Base-by-base conservation (phyloP, 495 filamentous ascomycete species). In the Trichoderma parareesei region DNA sequence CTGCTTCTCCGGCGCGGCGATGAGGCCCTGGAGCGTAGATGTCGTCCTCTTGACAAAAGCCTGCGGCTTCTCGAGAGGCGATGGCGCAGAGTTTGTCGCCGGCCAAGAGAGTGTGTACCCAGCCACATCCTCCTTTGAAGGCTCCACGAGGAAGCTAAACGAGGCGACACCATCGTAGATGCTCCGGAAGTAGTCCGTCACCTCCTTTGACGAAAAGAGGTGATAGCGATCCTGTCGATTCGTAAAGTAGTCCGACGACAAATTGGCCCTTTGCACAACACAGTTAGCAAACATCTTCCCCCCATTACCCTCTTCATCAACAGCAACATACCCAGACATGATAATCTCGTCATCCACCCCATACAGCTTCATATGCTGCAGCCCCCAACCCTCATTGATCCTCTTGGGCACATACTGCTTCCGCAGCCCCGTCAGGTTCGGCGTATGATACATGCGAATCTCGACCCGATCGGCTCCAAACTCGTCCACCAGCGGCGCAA, bases 301-400 rank as follows among this genome's bases (percentile, higher is more conserved):
- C 18, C 18, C 44, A 9, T 61, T 9, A 2, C 4, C 16, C 18
- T 49, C 3, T 20, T 63, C 16, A 37, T 41, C 33, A 60, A 38
- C 37, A 38, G 57, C 63, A 33, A 33, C 79, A 44, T 81, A 90
- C 86, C 94, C 94, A 2, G 92, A 96, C 38, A 99, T 82, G 43
- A 99, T 94, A 61, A 99, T 87, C 74, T 97, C 93, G 70, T 98
- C 92, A 67, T 99, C 94, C 49, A 97, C 76, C 0, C 95, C 94
- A 69, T 99, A 99, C 0, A 99, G 82, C 81, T 99, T 99, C 91
- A 99, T 99, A 71, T 99, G 94, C 71, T 99, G 94, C 53, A 99
- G 77, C 14, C 94, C 94, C 93, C 94, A 99, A 43, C 94, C 94
- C 73, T 99, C 94, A 69, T 99, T 99, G 71, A 98, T 91, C 10